Evolutionary conservation across 2,329 filamentous ascomycete genomes (phyloP).

Genomic region (Monilinia vaccinii-corymbosi): DNA sequence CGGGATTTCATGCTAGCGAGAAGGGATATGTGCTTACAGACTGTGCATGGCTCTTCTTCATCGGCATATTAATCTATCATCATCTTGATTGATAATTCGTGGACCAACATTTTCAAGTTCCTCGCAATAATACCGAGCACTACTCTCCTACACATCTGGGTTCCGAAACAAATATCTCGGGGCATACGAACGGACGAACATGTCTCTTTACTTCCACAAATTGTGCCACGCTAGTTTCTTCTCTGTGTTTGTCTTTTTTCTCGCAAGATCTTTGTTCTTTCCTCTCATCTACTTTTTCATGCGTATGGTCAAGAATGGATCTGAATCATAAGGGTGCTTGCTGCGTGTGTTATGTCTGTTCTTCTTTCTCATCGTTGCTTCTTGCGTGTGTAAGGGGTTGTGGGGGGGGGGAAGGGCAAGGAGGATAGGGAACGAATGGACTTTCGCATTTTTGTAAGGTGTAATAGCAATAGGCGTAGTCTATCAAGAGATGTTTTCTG

Average conservation of each 20-base stretch:
- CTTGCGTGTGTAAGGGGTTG: conserved; percentile 5
- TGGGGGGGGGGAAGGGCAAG: conserved; percentile 21
- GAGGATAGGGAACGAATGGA: conserved; percentile 16
- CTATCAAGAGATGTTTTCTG: conserved; percentile 20
- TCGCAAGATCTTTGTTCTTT: conserved; percentile 28
- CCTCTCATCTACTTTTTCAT: conserved; percentile 22
- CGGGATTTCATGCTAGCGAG: conserved; percentile 20
- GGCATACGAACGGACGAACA: conserved; percentile 20
- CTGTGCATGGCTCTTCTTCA: conserved; percentile 24
- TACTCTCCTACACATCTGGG: conserved; percentile 12
- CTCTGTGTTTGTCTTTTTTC: conserved; percentile 23
- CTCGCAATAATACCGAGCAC: conserved; percentile 17
- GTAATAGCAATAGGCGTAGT: conserved; percentile 34
- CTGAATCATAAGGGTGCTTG: conserved; percentile 25
- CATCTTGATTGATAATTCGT: conserved; percentile 19
- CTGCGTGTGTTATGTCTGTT: conserved; percentile 14
- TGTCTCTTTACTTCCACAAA: conserved; percentile 16
- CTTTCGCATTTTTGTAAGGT: conserved; percentile 30
- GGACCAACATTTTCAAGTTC: conserved; percentile 19
- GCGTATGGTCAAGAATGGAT: conserved; percentile 22
- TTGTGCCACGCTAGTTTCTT: conserved; percentile 28
- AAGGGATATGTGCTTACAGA: conserved; percentile 24
- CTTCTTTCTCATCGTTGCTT: conserved; percentile 23
- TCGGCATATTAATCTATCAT: conserved; percentile 25
- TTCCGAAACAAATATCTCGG: conserved; percentile 28